Evolutionary conservation across 345 rosid species (phyloP).

Genomic region (Brassica nigra): DNA sequence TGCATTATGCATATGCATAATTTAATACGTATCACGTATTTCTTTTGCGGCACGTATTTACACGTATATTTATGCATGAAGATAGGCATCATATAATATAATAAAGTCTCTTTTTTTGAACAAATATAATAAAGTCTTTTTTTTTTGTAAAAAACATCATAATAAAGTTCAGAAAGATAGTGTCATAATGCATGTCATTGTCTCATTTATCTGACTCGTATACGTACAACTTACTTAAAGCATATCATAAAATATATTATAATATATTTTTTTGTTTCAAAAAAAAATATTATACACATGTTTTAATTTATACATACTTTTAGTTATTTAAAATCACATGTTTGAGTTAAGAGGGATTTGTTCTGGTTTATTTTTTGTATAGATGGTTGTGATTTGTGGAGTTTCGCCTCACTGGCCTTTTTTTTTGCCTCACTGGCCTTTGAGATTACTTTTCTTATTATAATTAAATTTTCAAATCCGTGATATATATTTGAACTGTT

Average conservation of each 20-base stretch:
- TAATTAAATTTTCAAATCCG: neutral
- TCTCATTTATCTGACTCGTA: slow-evolving; percentile 3
- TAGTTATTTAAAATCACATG: neutral
- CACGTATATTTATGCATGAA: neutral
- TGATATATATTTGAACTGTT: neutral
- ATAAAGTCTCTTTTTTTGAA: no score
- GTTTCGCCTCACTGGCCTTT: neutral
- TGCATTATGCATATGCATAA: neutral
- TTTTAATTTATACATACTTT: neutral
- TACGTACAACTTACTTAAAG: neutral
- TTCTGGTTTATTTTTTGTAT: neutral
- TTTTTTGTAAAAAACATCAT: neutral
- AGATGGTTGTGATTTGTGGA: neutral
- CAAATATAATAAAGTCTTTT: no score
- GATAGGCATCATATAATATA: neutral
- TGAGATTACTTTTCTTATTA: neutral
- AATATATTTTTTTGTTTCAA: no score
- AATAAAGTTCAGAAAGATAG: neutral
- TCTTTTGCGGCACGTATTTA: neutral
- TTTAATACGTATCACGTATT: neutral
- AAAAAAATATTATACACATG: neutral
- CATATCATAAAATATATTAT: neutral
- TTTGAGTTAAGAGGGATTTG: neutral
- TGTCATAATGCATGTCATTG: slow-evolving; percentile 13
- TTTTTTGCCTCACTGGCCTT: neutral